phyloP scores from a whole-genome alignment of 2,329 filamentous ascomycete genomes.

The Endocalyx cinctus region DNA sequence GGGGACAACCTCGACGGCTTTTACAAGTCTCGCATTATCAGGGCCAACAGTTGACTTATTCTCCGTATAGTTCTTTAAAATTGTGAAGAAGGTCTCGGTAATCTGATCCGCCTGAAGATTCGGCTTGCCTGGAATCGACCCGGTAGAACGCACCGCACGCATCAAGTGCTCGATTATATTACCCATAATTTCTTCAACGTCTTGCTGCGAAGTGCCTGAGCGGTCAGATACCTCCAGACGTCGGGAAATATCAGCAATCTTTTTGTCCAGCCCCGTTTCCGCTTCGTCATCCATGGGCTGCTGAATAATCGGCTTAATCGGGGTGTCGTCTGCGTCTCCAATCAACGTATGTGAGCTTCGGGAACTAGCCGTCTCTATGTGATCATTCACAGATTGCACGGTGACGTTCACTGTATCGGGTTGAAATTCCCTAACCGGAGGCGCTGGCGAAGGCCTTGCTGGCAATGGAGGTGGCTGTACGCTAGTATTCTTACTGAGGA shows the following conservation, averaged over 20 bases:
- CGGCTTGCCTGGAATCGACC: slow-evolving; percentile 51
- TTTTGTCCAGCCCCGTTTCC: slow-evolving; percentile 35
- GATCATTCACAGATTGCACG: slow-evolving; percentile 27
- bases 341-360: slow-evolving; percentile 51
- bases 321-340: slow-evolving; percentile 34
- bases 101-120: slow-evolving; percentile 79
- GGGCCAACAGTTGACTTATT: slow-evolving; percentile 33
- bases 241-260: slow-evolving; percentile 33
- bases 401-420: slow-evolving; percentile 26
- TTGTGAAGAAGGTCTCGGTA: slow-evolving; percentile 65
- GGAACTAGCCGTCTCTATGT: slow-evolving; percentile 39
- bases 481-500: slow-evolving; percentile 16
- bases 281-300: slow-evolving; percentile 14
- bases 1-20: slow-evolving; percentile 54
- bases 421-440: slow-evolving; percentile 31
- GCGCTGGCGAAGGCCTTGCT: slow-evolving; percentile 39
- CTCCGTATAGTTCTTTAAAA: slow-evolving; percentile 55
- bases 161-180: slow-evolving; percentile 89
- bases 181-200: slow-evolving; percentile 93
- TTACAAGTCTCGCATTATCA: slow-evolving; percentile 28
- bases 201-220: slow-evolving; percentile 70
- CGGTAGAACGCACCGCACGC: slow-evolving; percentile 74
- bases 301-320: slow-evolving; percentile 32
- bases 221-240: slow-evolving; percentile 41
- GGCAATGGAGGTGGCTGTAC: slow-evolving; percentile 45